Evolutionary conservation across 2,329 filamentous ascomycete species (phyloP).

Genomic region (Fusarium denticulatum): DNA sequence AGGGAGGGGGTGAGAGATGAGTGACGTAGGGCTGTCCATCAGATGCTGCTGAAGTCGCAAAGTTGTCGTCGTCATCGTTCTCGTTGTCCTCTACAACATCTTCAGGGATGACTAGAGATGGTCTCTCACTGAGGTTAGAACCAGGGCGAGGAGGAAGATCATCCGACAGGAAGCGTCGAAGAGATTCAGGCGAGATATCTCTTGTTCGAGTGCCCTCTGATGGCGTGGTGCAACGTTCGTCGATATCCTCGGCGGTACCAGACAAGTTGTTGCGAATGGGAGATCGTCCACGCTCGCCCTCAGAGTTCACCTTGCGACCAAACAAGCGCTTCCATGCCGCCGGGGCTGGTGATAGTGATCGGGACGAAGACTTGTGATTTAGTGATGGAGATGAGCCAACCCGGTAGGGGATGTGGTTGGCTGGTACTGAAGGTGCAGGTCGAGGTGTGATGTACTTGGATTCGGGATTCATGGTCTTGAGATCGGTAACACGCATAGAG

Average conservation of each 20-base stretch:
- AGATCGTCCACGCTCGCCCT: conserved; percentile 48
- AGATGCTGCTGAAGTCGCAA: conserved; percentile 62
- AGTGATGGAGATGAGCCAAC: conserved; percentile 47
- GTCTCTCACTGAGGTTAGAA: conserved; percentile 45
- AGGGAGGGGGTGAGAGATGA: conserved; percentile 63
- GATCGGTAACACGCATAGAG: conserved; percentile 66
- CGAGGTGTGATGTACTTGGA: conserved; percentile 80
- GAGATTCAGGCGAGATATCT: conserved; percentile 66
- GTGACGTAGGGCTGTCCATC: conserved; percentile 58
- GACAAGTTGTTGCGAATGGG: conserved; percentile 41
- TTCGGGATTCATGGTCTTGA: conserved; percentile 79
- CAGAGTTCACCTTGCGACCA: conserved; percentile 52
- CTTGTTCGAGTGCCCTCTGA: conserved; percentile 57
- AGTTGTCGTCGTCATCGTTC: conserved; percentile 70
- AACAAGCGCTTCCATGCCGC: conserved; percentile 63
- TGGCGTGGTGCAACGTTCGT: conserved; percentile 36
- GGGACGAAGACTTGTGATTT: conserved; percentile 53
- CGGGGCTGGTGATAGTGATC: conserved; percentile 60
- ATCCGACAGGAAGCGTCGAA: conserved; percentile 62
- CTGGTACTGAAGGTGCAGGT: conserved; percentile 56
- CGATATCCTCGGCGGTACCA: conserved; percentile 14
- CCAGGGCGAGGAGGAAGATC: conserved; percentile 49
- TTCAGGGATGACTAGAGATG: conserved; percentile 49
- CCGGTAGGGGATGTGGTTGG: conserved; percentile 37
- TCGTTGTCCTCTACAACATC: conserved; percentile 53